Percentiles rank a stretch among this genome's conserved stretches.
phyloP scores from a whole-genome alignment of 2,329 filamentous ascomycete genomes.

The Pseudocercospora crystallina region DNA sequence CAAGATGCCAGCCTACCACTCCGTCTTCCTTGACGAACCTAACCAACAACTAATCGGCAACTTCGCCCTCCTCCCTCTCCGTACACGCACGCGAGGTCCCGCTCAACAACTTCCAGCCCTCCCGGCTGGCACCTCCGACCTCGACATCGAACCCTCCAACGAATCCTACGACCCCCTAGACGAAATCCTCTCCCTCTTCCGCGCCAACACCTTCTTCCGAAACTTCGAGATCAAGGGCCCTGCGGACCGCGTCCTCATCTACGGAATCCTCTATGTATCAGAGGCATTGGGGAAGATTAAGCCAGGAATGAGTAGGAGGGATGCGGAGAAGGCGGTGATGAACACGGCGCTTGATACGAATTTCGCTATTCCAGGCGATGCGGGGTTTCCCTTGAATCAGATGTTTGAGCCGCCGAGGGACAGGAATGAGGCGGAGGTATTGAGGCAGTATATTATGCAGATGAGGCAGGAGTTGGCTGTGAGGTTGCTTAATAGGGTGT shows the following conservation, averaged over 20 bases:
- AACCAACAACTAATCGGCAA: slow-evolving; percentile 73
- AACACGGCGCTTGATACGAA: slow-evolving; percentile 89
- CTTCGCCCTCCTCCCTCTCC: slow-evolving; percentile 90
- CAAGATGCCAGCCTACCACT: slow-evolving; percentile 75
- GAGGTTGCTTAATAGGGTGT: slow-evolving; percentile 81
- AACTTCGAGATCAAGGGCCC: slow-evolving; percentile 99
- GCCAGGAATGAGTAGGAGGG: slow-evolving; percentile 65
- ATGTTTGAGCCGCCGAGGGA: slow-evolving; percentile 88
- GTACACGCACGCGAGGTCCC: slow-evolving; percentile 92
- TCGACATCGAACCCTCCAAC: slow-evolving; percentile 71
- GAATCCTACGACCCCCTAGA: slow-evolving; percentile 96
- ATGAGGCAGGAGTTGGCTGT: slow-evolving; percentile 87
- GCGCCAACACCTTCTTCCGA: slow-evolving; percentile 97
- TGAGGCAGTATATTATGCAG: slow-evolving; percentile 87
- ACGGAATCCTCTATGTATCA: slow-evolving; percentile 92
- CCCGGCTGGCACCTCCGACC: slow-evolving; percentile 52
- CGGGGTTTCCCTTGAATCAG: slow-evolving; percentile 90
- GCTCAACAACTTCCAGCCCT: slow-evolving; percentile 75
- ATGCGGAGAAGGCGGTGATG: slow-evolving; percentile 74
- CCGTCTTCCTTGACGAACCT: slow-evolving; percentile 84
- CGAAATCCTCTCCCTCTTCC: slow-evolving; percentile 88
- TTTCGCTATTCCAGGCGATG: slow-evolving; percentile 92
- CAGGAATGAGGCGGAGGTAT: slow-evolving; percentile 82
- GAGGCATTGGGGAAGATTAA: slow-evolving; percentile 88
- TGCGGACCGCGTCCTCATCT: slow-evolving; percentile 90